These are phyloP conservation scores for Didymellaceae sp. DNA, from an alignment of 2,329 filamentous ascomycete species.

Conservation along the genomic window DNA sequence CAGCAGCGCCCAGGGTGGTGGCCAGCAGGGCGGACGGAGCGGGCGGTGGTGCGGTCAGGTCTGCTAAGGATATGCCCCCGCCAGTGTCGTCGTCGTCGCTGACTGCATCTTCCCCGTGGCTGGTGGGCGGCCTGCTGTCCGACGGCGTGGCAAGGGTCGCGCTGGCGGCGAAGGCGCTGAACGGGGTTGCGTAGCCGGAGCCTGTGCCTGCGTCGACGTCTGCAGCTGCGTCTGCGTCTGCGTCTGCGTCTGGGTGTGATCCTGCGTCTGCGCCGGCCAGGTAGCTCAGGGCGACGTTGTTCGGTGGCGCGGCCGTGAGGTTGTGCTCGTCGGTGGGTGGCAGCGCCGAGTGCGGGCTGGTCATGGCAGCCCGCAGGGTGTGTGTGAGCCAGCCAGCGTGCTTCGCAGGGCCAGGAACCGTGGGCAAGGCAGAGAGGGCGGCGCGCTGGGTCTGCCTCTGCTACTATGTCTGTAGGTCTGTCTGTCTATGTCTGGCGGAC, in stretches of 20 bases:
- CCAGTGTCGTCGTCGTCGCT: conserved; percentile 24
- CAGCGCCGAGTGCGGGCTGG: not conserved
- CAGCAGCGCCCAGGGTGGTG: conserved; percentile 1
- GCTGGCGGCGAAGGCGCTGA: conserved; percentile 32
- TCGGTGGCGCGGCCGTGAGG: conserved; percentile 17
- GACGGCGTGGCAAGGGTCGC: conserved; percentile 39
- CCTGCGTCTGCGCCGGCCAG: conserved; percentile 9
- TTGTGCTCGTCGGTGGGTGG: conserved; percentile 15
- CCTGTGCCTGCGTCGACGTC: not conserved
- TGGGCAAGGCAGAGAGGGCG: not conserved
- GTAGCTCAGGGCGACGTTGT: conserved; percentile 20
- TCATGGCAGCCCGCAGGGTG: conserved; percentile 13
- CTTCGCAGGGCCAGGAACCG: conserved; percentile 3
- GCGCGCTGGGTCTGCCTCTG: conserved; percentile 1
- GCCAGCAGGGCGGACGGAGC: conserved; percentile 11
- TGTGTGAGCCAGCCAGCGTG: conserved; percentile 22
- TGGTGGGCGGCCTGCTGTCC: conserved; percentile 38
- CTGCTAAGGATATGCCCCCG: conserved; percentile 39
- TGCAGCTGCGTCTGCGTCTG: not conserved
- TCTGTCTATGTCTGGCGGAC: not conserved
- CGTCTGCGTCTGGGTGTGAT: no score
- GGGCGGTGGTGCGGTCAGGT: conserved; percentile 14
- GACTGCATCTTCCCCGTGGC: conserved; percentile 29
- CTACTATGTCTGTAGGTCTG: not conserved
- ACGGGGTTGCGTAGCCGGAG: conserved; percentile 21